Conservation (phyloP, 2,329 filamentous ascomycete genomes). For the Fusarium phyllophilum region DNA sequence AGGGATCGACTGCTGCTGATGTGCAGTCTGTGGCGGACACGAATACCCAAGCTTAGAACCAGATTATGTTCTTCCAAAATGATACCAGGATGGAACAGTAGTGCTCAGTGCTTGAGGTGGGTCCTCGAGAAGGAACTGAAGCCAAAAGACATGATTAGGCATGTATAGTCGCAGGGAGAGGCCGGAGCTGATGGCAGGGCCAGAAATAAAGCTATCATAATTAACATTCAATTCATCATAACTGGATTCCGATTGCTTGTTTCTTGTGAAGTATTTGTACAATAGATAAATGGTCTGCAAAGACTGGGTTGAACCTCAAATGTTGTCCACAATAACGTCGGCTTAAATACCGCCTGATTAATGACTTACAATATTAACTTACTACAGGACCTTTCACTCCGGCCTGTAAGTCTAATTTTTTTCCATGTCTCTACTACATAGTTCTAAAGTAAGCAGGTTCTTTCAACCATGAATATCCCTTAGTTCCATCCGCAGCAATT, state of each 20-base stretch:
- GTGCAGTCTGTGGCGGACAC: neutral
- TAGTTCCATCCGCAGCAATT: neutral
- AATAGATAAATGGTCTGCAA: accelerated
- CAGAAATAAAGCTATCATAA: accelerated
- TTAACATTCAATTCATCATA: accelerated
- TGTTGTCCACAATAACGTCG: too few species aligned
- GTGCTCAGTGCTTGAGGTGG: too few species aligned
- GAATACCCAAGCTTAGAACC: neutral
- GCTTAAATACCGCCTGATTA: too few species aligned
- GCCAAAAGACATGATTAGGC: neutral
- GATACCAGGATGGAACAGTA: neutral
- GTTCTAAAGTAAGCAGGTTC: too few species aligned
- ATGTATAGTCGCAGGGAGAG: accelerated
- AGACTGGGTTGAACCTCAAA: too few species aligned
- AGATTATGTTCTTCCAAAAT: accelerated
- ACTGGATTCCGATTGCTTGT: accelerated
- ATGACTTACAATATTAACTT: too few species aligned
- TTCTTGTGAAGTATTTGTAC: accelerated
- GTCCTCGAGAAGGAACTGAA: neutral
- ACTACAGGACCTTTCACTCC: accelerated
- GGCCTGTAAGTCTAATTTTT: too few species aligned
- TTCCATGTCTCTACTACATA: too few species aligned
- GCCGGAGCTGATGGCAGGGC: accelerated
- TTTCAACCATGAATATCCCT: too few species aligned
- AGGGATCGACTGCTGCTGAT: neutral